phyloP scores from a whole-genome alignment of 805 yeast species.

The Cyberlindnera meyerae region DNA sequence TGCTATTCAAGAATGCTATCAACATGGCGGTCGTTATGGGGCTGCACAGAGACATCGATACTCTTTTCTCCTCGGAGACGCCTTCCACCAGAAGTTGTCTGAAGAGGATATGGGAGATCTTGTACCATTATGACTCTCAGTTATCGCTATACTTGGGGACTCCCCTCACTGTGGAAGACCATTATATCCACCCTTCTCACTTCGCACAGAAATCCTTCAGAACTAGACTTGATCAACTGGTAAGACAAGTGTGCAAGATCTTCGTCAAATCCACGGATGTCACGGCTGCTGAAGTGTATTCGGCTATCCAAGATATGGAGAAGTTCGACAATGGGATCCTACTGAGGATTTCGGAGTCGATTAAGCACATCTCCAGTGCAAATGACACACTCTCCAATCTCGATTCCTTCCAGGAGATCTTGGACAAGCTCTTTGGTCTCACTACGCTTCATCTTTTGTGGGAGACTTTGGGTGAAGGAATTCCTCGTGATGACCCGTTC shows the following conservation, averaged over 20 bases:
- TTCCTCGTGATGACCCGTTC: constrained; percentile 8
- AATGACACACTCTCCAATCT: constrained; percentile 4
- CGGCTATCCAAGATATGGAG: constrained; percentile 16
- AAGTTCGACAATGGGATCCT: constrained; percentile 11
- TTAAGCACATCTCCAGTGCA: constrained; percentile 5
- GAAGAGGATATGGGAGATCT: constrained; percentile 18
- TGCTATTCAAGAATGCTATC: constrained; percentile 17
- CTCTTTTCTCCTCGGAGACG: constrained; percentile 11
- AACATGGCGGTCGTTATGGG: constrained; percentile 25
- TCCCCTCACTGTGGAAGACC: constrained; percentile 21
- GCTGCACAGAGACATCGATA: constrained; percentile 20
- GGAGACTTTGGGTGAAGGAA: constrained; percentile 16
- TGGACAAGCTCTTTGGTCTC: constrained; percentile 9
- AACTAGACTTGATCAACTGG: constrained; percentile 4
- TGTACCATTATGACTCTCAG: constrained; percentile 16
- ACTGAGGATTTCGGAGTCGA: constrained; percentile 5
- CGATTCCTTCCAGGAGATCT: constrained; percentile 2
- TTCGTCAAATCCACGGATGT: constrained; percentile 6
- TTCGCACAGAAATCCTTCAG: not conserved
- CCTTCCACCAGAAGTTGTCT: constrained; percentile 2
- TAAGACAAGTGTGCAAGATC: constrained; percentile 14
- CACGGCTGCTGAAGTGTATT: constrained; percentile 13
- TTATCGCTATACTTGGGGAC: constrained; percentile 19
- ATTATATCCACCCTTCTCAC: constrained; percentile 4
- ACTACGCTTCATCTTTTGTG: constrained; percentile 16